Evolutionary conservation across 352 stramenopile genomes (phyloP), one percentile per base, ranked within the genome.

Genomic region (Phytophthora cajani): DNA sequence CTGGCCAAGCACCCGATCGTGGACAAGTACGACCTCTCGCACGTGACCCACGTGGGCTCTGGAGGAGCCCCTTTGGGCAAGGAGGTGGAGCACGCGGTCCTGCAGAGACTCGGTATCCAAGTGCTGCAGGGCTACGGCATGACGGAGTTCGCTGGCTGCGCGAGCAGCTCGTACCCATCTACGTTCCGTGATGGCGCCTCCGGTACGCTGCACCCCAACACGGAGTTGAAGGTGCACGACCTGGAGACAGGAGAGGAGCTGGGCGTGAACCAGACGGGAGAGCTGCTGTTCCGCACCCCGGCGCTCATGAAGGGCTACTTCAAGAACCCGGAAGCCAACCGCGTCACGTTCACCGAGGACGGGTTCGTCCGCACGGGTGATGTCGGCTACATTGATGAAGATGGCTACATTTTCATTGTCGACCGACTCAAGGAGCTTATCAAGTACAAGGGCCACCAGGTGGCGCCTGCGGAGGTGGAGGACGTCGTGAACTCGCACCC

Each of bases 391-490:
- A 93, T 98, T 42, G 94, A 98, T 69, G 86, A 97, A n/a, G 92
- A 98, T 44, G 94, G 92, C 10, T 98, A 84, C 70, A 89, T 98
- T 19, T 97, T 89, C 63, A 95, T 99, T 30, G 89, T 93, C 0
- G 96, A 98, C 73, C 78, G 96, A n/a, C 69, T 89, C 17, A 99
- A 99, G 81, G 94, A 98, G 72, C 71, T 99, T 2, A 98, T 99
- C 76, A 99, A 99, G 81, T 94, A 97, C 66, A 97, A 97, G 62
- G 94, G 93, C 12, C 95, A 96, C 61, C 94, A 97, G 62, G 81
- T 99, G 10, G 90, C 95, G 9, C 96, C 94, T 14, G 95, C 95
- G 0, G 94, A 98, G 71, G 75, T 98, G 11, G 96, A 99, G 70
- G 94, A 93, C 9, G 72, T 98, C 12, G 55, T 99, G 0, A 84